These are phyloP conservation scores for Torulaspora delbrueckii DNA, from an alignment of 805 yeast genomes.

Conservation along the genomic window DNA sequence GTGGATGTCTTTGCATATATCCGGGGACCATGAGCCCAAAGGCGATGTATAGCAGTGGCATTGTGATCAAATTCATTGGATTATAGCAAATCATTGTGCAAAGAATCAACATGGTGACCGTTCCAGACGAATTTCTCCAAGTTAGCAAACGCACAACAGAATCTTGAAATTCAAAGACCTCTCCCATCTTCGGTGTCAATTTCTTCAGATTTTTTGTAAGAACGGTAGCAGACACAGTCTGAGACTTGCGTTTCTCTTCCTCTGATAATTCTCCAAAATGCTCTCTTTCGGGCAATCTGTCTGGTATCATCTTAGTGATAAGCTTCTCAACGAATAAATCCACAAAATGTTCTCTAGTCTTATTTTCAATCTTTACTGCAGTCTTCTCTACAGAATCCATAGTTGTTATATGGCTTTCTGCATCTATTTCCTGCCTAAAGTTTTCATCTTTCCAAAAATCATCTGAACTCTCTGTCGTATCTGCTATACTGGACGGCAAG, in stretches of 20 bases:
- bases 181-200: constrained; percentile 51
- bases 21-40: constrained; percentile 65
- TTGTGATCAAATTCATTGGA: constrained; percentile 61
- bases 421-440: constrained; percentile 20
- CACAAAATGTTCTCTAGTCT: constrained; percentile 45
- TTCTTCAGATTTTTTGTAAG: constrained; percentile 55
- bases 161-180: constrained; percentile 56
- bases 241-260: constrained; percentile 36
- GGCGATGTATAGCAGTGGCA: constrained; percentile 56
- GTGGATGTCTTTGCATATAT: constrained; percentile 64
- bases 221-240: constrained; percentile 53
- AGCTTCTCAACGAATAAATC: constrained; percentile 54
- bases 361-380: constrained; percentile 13
- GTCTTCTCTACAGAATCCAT: constrained; percentile 9
- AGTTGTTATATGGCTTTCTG: constrained; percentile 4
- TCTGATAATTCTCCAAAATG: constrained; percentile 26
- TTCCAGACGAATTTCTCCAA: constrained; percentile 73
- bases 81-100: constrained; percentile 65
- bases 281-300: constrained; percentile 45
- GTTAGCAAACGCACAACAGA: constrained; percentile 54
- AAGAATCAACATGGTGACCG: constrained; percentile 52
- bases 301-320: constrained; percentile 46
- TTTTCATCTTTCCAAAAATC: constrained; percentile 26
- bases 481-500: neutral
- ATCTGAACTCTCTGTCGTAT: constrained; percentile 24